Conservation (phyloP, 1,139 yeast species). For the Suhomyces coccinellae region DNA sequence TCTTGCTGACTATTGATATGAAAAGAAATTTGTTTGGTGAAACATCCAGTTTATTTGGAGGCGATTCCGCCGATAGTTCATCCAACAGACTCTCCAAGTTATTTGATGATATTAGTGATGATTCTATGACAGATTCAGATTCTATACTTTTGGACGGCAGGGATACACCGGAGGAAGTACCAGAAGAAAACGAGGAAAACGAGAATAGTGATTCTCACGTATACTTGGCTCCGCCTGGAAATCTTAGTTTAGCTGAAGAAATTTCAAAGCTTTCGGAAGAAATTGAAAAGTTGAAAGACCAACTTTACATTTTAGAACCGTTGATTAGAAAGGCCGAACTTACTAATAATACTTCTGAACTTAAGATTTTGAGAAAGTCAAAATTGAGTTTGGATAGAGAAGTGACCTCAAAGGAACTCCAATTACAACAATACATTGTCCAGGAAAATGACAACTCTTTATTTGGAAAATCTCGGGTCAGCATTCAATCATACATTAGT, state of each 20-base stretch:
- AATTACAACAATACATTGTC: slow-evolving; percentile 76
- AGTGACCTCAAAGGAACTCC: slow-evolving; percentile 66
- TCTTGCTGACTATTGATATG: slow-evolving; percentile 20
- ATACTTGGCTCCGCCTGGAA: slow-evolving; percentile 66
- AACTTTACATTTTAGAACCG: slow-evolving; percentile 63
- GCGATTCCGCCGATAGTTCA: slow-evolving; percentile 14
- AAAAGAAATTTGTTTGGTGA: slow-evolving; percentile 43
- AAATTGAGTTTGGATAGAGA: slow-evolving; percentile 66
- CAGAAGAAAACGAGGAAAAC: slow-evolving; percentile 5
- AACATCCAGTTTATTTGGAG: slow-evolving; percentile 27
- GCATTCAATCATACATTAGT: slow-evolving; percentile 66
- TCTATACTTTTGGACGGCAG: slow-evolving; percentile 21
- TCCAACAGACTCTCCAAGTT: slow-evolving; percentile 27
- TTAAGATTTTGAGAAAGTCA: slow-evolving; percentile 68
- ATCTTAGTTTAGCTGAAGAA: slow-evolving; percentile 65
- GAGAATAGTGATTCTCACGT: slow-evolving; percentile 28
- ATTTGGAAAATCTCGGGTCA: slow-evolving; percentile 65
- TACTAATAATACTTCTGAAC: slow-evolving; percentile 70
- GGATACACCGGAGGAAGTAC: slow-evolving; percentile 21
- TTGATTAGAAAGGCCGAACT: slow-evolving; percentile 77
- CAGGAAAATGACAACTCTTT: slow-evolving; percentile 82
- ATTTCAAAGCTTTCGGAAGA: slow-evolving; percentile 57
- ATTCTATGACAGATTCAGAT: slow-evolving; percentile 36
- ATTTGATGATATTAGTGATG: slow-evolving; percentile 40
- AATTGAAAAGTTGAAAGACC: slow-evolving; percentile 62